Conservation (phyloP, 768 basidiomycete species). For the Suillus ampliporus region DNA sequence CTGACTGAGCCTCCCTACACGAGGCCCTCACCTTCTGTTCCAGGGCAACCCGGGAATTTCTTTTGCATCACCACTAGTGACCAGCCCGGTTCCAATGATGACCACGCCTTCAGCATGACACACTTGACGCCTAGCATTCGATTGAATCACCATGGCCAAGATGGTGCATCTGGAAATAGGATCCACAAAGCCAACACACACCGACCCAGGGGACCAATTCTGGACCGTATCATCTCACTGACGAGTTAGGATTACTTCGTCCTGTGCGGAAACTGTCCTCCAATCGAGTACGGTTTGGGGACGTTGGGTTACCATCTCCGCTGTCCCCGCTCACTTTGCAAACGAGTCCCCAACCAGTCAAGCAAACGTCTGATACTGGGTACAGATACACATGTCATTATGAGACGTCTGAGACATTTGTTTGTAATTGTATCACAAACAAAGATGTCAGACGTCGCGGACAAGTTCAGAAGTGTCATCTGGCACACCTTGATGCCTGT, state of each 20-base stretch:
- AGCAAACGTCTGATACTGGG: background rate
- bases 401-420: background rate
- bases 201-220: background rate
- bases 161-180: background rate
- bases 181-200: background rate
- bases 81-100: background rate
- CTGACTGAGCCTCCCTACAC: background rate
- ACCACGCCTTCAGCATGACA: background rate
- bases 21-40: background rate
- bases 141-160: no score
- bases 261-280: background rate
- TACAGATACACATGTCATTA: background rate
- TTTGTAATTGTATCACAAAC: no score
- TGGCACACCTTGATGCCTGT: no score
- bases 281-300: background rate
- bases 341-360: background rate
- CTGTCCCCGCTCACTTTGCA: background rate
- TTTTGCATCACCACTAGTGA: slow-evolving; percentile 2
- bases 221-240: background rate
- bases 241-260: background rate
- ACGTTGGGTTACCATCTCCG: background rate
- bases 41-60: background rate
- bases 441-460: no score
- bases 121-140: background rate
- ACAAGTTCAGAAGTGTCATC: no score